phyloP scores from a whole-genome alignment of 75 land plant species.

The Selaginella tamariscina region DNA sequence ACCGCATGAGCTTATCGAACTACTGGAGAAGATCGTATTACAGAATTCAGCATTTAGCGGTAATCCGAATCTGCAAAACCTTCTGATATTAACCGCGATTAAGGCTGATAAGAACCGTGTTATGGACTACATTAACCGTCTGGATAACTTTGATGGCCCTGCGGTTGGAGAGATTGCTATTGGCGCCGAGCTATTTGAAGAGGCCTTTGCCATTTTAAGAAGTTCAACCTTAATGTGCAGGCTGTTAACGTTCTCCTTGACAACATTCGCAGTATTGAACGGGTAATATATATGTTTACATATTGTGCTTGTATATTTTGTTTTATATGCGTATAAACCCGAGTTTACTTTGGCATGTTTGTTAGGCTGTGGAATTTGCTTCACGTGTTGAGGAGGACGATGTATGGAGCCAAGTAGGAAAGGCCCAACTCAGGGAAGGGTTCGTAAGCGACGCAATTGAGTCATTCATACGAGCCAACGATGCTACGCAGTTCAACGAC shows the following conservation, averaged over 20 bases:
- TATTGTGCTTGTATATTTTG: no score
- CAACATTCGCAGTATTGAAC: not conserved
- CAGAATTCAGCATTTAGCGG: constrained; percentile 10
- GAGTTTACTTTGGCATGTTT: no score
- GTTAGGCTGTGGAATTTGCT: constrained; percentile 5
- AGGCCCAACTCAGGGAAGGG: not conserved
- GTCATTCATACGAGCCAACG: constrained; percentile 5
- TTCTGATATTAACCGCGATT: constrained; percentile 5
- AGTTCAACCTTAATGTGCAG: not conserved
- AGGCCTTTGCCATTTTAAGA: constrained; percentile 7
- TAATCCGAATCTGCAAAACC: constrained; percentile 11
- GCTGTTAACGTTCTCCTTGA: constrained; percentile 5
- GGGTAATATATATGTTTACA: no score
- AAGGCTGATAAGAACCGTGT: constrained; percentile 5
- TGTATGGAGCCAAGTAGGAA: constrained; percentile 7
- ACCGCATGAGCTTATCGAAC: constrained; percentile 9
- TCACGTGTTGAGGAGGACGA: not conserved
- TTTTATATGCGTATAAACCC: no score
- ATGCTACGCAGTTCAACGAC: constrained; percentile 6
- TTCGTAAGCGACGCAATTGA: not conserved
- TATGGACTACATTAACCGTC: constrained; percentile 8
- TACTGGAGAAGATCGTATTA: constrained; percentile 6
- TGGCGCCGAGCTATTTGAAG: constrained; percentile 5
- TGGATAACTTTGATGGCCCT: constrained; percentile 15
- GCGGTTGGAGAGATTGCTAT: constrained; percentile 7